Evolutionary conservation across 2,329 filamentous ascomycete genomes (phyloP).

Genomic region (Aspergillus latus): DNA sequence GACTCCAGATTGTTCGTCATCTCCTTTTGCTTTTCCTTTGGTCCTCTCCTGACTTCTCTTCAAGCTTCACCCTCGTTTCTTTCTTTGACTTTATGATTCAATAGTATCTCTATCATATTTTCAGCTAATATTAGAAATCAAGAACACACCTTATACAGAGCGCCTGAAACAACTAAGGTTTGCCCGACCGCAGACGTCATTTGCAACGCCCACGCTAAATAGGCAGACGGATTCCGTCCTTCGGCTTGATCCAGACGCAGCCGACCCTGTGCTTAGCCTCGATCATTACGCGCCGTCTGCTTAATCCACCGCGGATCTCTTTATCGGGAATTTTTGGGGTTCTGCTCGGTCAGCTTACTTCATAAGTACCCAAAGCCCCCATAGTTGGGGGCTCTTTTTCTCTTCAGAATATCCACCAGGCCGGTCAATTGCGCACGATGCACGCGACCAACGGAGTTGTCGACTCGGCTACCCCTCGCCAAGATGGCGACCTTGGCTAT

Average conservation of each 20-base stretch:
- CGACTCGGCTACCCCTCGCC: conserved; percentile 13
- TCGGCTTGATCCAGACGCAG: conserved; percentile 9
- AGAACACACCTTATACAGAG: neutral
- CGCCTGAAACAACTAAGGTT: conserved; percentile 15
- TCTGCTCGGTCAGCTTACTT: conserved; percentile 10
- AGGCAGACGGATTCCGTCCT: conserved; percentile 35
- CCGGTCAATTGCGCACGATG: conserved; percentile 16
- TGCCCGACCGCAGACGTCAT: conserved; percentile 24
- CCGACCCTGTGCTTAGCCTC: conserved; percentile 6
- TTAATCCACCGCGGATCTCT: conserved; percentile 5
- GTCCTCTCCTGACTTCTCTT: neutral
- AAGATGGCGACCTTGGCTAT: conserved; percentile 30
- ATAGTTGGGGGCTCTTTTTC: neutral
- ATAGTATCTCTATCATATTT: neutral
- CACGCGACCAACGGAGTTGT: conserved; percentile 13
- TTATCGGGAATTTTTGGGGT: neutral
- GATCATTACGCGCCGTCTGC: neutral
- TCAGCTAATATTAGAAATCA: neutral
- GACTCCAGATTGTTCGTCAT: conserved; percentile 6
- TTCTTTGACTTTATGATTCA: neutral
- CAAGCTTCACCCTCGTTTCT: neutral
- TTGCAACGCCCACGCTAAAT: conserved; percentile 13
- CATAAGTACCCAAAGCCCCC: conserved; percentile 3
- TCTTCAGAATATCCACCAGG: conserved; percentile 4
- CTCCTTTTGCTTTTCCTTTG: conserved; percentile 2